These are phyloP conservation scores for Backusella australiensis DNA, from an alignment of 192 early-diverging fungal genomes.

Conservation along the genomic window DNA sequence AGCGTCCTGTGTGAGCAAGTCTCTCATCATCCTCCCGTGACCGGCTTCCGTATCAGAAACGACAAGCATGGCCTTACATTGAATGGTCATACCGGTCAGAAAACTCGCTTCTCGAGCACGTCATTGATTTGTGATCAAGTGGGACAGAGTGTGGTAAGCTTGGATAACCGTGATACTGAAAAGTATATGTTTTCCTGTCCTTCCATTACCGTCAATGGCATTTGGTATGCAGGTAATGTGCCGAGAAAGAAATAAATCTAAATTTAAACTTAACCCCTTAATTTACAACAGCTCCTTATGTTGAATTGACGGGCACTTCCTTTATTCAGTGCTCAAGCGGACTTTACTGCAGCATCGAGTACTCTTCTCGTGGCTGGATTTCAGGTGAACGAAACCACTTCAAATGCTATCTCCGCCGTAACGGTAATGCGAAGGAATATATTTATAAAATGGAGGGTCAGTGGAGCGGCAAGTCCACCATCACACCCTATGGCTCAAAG, in stretches of 20 bases:
- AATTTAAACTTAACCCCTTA: constrained; percentile 3
- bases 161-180: constrained; percentile 40
- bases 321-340: constrained; percentile 61
- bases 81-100: constrained; percentile 37
- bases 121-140: constrained; percentile 72
- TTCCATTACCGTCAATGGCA: constrained; percentile 69
- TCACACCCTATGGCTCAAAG: constrained; percentile 52
- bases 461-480: constrained; percentile 65
- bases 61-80: constrained; percentile 11
- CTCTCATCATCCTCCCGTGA: constrained; percentile 51
- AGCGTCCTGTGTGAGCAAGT: constrained; percentile 45
- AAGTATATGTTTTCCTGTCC: constrained; percentile 69
- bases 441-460: constrained; percentile 49
- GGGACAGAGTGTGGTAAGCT: constrained; percentile 63
- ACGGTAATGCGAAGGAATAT: constrained; percentile 32
- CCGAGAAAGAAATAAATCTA: background rate
- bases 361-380: constrained; percentile 68
- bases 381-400: constrained; percentile 77
- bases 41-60: constrained; percentile 52
- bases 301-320: constrained; percentile 48
- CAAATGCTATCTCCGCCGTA: constrained; percentile 48
- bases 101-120: constrained; percentile 67
- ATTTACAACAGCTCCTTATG: constrained; percentile 25
- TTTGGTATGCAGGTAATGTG: constrained; percentile 45
- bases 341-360: constrained; percentile 54